Evolutionary conservation across 352 stramenopile species (phyloP).

Genomic region (Peronospora belbahrii): DNA sequence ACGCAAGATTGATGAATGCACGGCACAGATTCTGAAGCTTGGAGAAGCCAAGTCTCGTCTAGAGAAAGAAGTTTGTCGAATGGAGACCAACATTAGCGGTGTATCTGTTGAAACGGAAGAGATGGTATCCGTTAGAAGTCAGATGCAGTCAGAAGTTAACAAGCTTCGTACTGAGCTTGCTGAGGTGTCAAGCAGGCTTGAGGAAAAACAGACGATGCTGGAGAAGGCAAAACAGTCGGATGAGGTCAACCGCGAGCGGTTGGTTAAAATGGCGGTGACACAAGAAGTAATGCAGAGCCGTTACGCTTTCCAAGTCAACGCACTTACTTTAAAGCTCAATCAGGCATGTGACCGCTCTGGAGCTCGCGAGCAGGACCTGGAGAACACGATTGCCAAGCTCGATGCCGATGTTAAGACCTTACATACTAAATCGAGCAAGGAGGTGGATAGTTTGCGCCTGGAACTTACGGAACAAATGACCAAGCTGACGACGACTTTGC

Average conservation of each 20-base stretch:
- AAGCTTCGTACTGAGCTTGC: slow-evolving; percentile 24
- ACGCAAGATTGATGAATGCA: slow-evolving; percentile 29
- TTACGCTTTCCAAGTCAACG: slow-evolving; percentile 34
- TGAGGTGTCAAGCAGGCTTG: slow-evolving; percentile 22
- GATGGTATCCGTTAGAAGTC: slow-evolving; percentile 16
- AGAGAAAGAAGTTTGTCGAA: slow-evolving; percentile 30
- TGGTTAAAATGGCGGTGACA: slow-evolving; percentile 35
- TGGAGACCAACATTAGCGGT: slow-evolving; percentile 33
- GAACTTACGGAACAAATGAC: slow-evolving; percentile 26
- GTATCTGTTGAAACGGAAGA: slow-evolving; percentile 26
- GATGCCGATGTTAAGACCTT: slow-evolving; percentile 29
- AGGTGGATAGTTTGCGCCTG: slow-evolving; percentile 13
- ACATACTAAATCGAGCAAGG: slow-evolving; percentile 29
- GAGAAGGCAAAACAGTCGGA: slow-evolving; percentile 29
- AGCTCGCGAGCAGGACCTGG: slow-evolving; percentile 35
- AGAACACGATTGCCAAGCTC: slow-evolving; percentile 26
- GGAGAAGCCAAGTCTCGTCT: slow-evolving; percentile 30
- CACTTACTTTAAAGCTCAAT: slow-evolving; percentile 34
- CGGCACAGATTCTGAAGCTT: slow-evolving; percentile 28
- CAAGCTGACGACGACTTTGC: slow-evolving; percentile 26
- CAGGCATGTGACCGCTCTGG: slow-evolving; percentile 38
- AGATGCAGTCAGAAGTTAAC: slow-evolving; percentile 24
- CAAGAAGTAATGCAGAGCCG: slow-evolving; percentile 41
- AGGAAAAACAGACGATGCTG: slow-evolving; percentile 29
- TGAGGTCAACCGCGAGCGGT: slow-evolving; percentile 27